Conservation (phyloP, 495 filamentous ascomycete genomes). For the Bacidia gigantensis region DNA sequence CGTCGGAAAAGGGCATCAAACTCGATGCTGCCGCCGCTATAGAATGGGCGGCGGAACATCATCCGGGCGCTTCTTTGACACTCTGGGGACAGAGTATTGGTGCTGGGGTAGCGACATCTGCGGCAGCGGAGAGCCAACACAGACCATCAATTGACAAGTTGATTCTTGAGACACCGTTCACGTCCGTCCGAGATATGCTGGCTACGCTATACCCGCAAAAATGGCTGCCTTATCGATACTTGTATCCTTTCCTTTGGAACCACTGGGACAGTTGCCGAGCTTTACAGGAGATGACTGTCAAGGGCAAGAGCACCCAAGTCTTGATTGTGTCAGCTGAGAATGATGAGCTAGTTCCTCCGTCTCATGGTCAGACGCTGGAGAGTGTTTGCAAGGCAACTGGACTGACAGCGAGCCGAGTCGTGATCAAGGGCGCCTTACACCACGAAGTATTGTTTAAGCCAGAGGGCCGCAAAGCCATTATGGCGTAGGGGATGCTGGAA, state of each 20-base stretch:
- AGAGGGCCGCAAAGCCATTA: constrained; percentile 30
- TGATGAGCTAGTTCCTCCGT: constrained; percentile 54
- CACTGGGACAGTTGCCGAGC: constrained; percentile 35
- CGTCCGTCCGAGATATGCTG: constrained; percentile 60
- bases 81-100: constrained; percentile 80
- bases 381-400: constrained; percentile 21
- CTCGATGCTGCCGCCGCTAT: constrained; percentile 40
- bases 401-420: constrained; percentile 22
- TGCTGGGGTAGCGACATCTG: constrained; percentile 37
- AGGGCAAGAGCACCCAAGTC: constrained; percentile 20
- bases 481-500: constrained; percentile 9
- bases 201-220: constrained; percentile 63
- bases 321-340: constrained; percentile 47
- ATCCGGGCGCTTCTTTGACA: constrained; percentile 32
- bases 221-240: constrained; percentile 65
- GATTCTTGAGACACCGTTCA: constrained; percentile 66
- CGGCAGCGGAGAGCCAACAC: constrained; percentile 34
- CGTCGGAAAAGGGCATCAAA: constrained; percentile 52
- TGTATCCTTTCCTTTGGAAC: constrained; percentile 40
- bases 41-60: constrained; percentile 33
- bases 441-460: constrained; percentile 31
- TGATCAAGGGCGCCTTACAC: constrained; percentile 38
- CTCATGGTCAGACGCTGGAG: constrained; percentile 39
- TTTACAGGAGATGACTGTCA: constrained; percentile 23
- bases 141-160: constrained; percentile 32